Conservation (phyloP, 2,329 filamentous ascomycete genomes). For the Pseudofabraea citricarpa region DNA sequence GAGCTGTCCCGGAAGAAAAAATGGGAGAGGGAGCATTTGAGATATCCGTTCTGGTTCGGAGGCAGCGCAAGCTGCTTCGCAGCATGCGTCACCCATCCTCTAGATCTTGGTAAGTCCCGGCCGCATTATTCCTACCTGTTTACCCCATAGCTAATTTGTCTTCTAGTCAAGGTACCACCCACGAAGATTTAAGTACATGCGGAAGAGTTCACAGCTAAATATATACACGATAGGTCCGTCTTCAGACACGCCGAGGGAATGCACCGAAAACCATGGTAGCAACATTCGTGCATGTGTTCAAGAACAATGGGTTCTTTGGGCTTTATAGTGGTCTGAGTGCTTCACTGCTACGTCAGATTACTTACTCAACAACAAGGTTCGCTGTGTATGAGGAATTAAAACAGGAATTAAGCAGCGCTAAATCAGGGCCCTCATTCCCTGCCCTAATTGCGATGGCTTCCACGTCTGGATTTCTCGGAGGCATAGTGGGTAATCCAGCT, state of each 20-base stretch:
- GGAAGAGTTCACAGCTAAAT: too few relatives aligned
- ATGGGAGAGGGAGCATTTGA: slow-evolving; percentile 24
- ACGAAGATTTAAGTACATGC: too few relatives aligned
- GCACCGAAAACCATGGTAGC: slow-evolving; percentile 76
- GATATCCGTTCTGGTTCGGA: slow-evolving; percentile 92
- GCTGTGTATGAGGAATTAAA: slow-evolving; percentile 96
- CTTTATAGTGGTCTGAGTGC: slow-evolving; percentile 91
- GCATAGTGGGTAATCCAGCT: slow-evolving; percentile 86
- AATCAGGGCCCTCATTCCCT: slow-evolving; percentile 58
- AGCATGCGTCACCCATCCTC: slow-evolving; percentile 84
- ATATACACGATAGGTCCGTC: slow-evolving; percentile 59
- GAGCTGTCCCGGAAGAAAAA: slow-evolving; percentile 15
- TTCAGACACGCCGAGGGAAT: slow-evolving; percentile 77
- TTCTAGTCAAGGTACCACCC: slow-evolving; percentile 23
- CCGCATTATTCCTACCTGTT: too few relatives aligned
- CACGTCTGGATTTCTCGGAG: slow-evolving; percentile 80
- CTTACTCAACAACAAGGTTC: slow-evolving; percentile 95
- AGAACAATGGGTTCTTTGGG: slow-evolving; percentile 69
- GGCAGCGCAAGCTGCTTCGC: slow-evolving; percentile 91
- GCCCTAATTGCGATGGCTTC: slow-evolving; percentile 80
- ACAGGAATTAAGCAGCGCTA: slow-evolving; percentile 52
- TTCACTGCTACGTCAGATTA: slow-evolving; percentile 86
- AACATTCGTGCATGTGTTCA: slow-evolving; percentile 79
- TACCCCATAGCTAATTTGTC: too few relatives aligned
- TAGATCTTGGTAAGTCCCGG: slow-evolving; percentile 85